Conservation (phyloP, 108 stramenopile genomes). For the Discostella stelligeroides region DNA sequence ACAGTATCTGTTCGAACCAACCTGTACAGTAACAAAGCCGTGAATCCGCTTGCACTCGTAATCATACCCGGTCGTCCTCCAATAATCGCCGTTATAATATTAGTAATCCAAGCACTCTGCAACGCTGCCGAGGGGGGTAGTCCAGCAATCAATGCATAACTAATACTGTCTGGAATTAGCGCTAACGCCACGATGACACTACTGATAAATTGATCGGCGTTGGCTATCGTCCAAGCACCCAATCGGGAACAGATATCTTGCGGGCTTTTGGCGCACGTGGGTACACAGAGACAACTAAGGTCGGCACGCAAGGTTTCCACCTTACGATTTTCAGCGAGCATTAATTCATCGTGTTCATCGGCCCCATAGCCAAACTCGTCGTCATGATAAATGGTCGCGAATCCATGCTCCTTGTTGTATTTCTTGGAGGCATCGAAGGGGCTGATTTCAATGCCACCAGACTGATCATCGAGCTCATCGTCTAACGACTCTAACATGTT, state of each 20-base stretch:
- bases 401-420: conserved; percentile 14
- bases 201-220: conserved; percentile 55
- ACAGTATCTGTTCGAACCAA: conserved; percentile 34
- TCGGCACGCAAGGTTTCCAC: conserved; percentile 41
- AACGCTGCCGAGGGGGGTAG: conserved; percentile 50
- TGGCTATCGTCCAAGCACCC: conserved; percentile 40
- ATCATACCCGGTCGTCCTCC: conserved; percentile 73
- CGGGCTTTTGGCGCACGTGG: conserved; percentile 34
- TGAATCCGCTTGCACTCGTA: conserved; percentile 51
- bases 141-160: conserved; percentile 63
- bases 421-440: neutral
- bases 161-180: conserved; percentile 60
- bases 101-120: conserved; percentile 54
- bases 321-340: neutral
- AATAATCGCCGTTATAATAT: conserved; percentile 52
- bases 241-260: conserved; percentile 23
- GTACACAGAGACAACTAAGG: conserved; percentile 49
- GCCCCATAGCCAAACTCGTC: conserved; percentile 8
- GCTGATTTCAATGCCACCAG: too few species aligned
- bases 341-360: conserved; percentile 9
- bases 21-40: conserved; percentile 30
- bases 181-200: conserved; percentile 53
- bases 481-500: too few species aligned
- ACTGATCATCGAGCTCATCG: too few species aligned
- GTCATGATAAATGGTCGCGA: too few species aligned